phyloP scores from a whole-genome alignment of 2,329 filamentous ascomycete genomes.

The Stemphylium beticola region DNA sequence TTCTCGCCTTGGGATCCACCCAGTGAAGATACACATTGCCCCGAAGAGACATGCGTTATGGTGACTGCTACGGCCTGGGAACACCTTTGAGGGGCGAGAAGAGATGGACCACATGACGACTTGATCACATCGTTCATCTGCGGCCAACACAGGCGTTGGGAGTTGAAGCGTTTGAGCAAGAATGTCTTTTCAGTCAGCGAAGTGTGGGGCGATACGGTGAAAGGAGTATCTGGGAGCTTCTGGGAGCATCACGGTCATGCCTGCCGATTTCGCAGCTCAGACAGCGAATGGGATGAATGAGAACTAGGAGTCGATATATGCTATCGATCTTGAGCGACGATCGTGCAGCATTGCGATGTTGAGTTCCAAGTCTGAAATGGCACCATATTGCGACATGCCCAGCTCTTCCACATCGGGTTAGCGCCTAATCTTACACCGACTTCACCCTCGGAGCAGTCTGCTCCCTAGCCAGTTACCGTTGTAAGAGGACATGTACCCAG shows the following conservation, averaged over 20 bases:
- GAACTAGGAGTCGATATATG: background rate
- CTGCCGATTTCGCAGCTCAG: background rate
- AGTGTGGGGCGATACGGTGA: background rate
- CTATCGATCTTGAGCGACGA: background rate
- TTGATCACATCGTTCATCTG: slow-evolving; percentile 5
- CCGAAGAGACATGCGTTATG: background rate
- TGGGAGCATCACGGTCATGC: background rate
- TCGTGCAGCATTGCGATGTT: slow-evolving; percentile 10
- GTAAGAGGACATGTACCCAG: background rate
- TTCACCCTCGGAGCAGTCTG: slow-evolving; percentile 7
- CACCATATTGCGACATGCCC: slow-evolving; percentile 27
- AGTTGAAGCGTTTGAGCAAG: slow-evolving; percentile 10
- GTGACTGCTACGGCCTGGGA: background rate
- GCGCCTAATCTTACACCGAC: slow-evolving; percentile 19
- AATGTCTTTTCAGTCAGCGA: background rate
- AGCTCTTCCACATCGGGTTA: slow-evolving; percentile 19
- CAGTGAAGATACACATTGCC: background rate
- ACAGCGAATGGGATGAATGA: background rate
- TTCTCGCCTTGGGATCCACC: slow-evolving; percentile 1
- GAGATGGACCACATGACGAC: background rate
- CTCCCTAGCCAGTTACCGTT: background rate
- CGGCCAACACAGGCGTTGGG: slow-evolving; percentile 6
- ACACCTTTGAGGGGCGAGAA: background rate
- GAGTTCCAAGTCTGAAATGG: slow-evolving; percentile 19
- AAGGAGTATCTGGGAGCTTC: background rate